Base-by-base conservation (phyloP, 257 asterid genomes). In the Ophiorrhiza pumila region DNA sequence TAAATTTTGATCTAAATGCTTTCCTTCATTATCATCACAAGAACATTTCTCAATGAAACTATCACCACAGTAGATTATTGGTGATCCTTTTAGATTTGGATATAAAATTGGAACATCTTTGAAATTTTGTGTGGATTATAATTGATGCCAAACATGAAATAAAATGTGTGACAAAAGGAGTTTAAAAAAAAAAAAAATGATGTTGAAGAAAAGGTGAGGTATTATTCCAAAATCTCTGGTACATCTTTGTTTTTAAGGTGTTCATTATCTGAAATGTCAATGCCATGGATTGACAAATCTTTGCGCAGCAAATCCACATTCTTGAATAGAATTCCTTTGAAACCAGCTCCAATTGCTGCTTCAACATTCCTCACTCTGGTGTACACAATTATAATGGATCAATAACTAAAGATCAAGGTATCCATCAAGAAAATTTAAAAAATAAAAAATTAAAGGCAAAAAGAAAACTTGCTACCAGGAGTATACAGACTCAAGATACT, bases 351-450 rank as follows among this genome's bases (percentile, higher is more conserved):
- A 74, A 76, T 59, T 2, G 97, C 97, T 47, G 96, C 97, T 76
- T 91, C 95, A 35, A 91, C 93, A 80, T 93, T 93, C 75, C 74
- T 84, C 87, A 79, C 76, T 79, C 98, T 93, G 88, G 62, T 39
- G 32, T 70, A 83, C 45, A 59, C 43, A 71, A 53, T 34, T 52
- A 55, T 23, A 29, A 25, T n/a, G 25, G 57, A 71, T 49, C 52
- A 64, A 78, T 47, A 46, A 50, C 22, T 41, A 37, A 55, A 34
- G 22, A 32, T 49, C 7, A 13, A 15, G 15, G 73, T 1, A 27
- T 10, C 35, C 31, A 23, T 35, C 20, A 35, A 34, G 60, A 58
- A 13, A 23, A 52, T 14, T 9, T 0, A 53, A 22, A 29, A 41
- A 22, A 41, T 22, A 25, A 13, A 41, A 41, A 39, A n/a, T n/a